Base-by-base conservation (phyloP, 192 early-diverging fungal genomes). In the Dimargaris verticillata region DNA sequence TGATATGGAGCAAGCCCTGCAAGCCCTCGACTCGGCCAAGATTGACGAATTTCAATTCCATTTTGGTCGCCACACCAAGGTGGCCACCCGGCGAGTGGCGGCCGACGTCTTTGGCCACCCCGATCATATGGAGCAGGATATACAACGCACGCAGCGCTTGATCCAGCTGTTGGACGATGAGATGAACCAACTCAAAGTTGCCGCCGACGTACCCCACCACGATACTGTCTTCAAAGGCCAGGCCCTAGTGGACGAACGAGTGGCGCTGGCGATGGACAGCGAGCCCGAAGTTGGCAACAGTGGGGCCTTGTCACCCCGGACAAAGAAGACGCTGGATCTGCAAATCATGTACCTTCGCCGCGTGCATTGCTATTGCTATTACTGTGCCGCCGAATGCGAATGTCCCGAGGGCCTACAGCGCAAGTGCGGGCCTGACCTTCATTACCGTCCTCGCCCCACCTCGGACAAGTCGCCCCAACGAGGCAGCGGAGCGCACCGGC, bases 341-440 rank as follows among this genome's bases (percentile, higher is more conserved):
- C 74, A 80, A 59, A 78, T 98, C 44, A 78, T 78, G 61, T 98
- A 98, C 62, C 75, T 95, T 28, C 83, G 91, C 49, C 78, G 82
- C 28, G 91, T 94, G 9, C 92, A 96, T 75, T 78, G 86, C 60
- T 98, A 88, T 66, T 93, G 93, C 79, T 96, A 95, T 77, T 98
- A 98, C 78, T 89, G 85, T 63, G 91, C 86, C 14, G 70, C 82
- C 57, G 89, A 92, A 29, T 82, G 84, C 50, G 84, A 87, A 61
- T 84, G 75, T 64, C 63, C 79, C 6, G 92, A 98, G 69, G 92
- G 95, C 73, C 85, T 92, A 72, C 62, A 66, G 45, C 83, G 92
- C 62, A 83, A 86, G 60, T 89, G 89, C 60, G 72, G 75, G 26
- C n/a, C n/a, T n/a, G 67, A 80, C 45, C 70, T 72, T 49, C 84